Evolutionary conservation across 805 yeast genomes (phyloP).

Genomic region (Candida vartiovaarae): DNA sequence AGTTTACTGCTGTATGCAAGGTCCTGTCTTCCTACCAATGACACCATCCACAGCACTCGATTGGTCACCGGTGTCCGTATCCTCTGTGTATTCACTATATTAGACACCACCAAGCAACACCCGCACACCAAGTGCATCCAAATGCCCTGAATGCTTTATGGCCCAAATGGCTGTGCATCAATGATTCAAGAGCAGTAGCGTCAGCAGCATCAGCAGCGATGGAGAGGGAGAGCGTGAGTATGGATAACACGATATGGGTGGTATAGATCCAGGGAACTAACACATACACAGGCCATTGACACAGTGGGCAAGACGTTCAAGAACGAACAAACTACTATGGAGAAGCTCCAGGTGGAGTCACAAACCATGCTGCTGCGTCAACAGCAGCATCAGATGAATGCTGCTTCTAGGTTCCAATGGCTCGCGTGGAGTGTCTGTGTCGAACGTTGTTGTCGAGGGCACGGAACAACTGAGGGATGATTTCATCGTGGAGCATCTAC

Average conservation of each 20-base stretch:
- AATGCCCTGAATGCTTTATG: too few species aligned
- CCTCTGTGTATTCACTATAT: too few species aligned
- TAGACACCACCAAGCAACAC: too few species aligned
- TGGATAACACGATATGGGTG: not conserved
- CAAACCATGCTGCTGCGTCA: constrained; percentile 24
- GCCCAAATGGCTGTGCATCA: too few species aligned
- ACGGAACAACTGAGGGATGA: constrained; percentile 37
- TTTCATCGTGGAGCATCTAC: constrained; percentile 40
- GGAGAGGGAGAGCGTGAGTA: not conserved
- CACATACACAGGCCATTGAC: constrained; percentile 12
- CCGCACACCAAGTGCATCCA: too few species aligned
- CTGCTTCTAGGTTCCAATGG: constrained; percentile 25
- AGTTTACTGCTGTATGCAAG: too few species aligned
- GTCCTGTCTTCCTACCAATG: too few species aligned
- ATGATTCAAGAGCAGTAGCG: too few species aligned
- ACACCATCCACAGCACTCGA: too few species aligned
- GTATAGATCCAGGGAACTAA: not conserved
- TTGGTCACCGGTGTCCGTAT: too few species aligned
- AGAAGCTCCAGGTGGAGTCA: constrained; percentile 22
- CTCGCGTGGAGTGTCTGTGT: constrained; percentile 31
- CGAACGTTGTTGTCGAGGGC: constrained; percentile 41
- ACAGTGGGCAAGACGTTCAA: constrained; percentile 19
- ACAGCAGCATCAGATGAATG: constrained; percentile 22
- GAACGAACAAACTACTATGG: constrained; percentile 4
- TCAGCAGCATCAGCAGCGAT: too few species aligned